phyloP scores from a whole-genome alignment of 305 asterid species.

The Caryopteris hybrid region DNA sequence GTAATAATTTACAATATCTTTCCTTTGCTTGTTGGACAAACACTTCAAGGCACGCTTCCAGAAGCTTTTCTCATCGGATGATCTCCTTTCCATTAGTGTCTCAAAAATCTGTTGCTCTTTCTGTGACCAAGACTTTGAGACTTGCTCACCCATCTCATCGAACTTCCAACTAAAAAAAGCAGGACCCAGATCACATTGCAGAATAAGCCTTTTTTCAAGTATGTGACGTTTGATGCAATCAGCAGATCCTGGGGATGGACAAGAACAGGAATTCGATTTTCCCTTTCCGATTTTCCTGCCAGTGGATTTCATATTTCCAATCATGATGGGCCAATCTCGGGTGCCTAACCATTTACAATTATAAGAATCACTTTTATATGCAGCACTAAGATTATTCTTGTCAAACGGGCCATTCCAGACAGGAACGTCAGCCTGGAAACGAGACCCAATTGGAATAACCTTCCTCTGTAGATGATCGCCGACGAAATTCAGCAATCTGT shows the following conservation, averaged over 20 bases:
- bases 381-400: conserved; percentile 12
- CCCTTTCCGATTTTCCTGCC: conserved; percentile 53
- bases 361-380: conserved; percentile 25
- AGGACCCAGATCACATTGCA: conserved; percentile 53
- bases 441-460: conserved; percentile 69
- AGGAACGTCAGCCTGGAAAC: conserved; percentile 76
- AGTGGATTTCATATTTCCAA: conserved; percentile 2
- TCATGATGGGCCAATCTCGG: conserved; percentile 50
- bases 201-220: conserved; percentile 37
- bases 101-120: conserved; percentile 53
- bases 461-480: conserved; percentile 41
- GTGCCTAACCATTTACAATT: conserved; percentile 66
- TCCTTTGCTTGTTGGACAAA: conserved; percentile 37
- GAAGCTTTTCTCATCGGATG: conserved; percentile 38
- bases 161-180: conserved; percentile 67
- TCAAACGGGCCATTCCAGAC: conserved; percentile 42
- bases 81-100: conserved; percentile 37
- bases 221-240: conserved; percentile 49
- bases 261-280: conserved; percentile 41
- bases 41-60: conserved; percentile 46
- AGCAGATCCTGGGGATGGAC: conserved; percentile 36
- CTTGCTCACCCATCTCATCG: conserved; percentile 77
- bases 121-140: conserved; percentile 48
- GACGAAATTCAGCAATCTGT: conserved; percentile 31
- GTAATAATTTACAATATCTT: conserved; percentile 46